Evolutionary conservation across 768 basidiomycete genomes (phyloP), one percentile per base, ranked within the genome.

Genomic region (Amanita pallidorosea): DNA sequence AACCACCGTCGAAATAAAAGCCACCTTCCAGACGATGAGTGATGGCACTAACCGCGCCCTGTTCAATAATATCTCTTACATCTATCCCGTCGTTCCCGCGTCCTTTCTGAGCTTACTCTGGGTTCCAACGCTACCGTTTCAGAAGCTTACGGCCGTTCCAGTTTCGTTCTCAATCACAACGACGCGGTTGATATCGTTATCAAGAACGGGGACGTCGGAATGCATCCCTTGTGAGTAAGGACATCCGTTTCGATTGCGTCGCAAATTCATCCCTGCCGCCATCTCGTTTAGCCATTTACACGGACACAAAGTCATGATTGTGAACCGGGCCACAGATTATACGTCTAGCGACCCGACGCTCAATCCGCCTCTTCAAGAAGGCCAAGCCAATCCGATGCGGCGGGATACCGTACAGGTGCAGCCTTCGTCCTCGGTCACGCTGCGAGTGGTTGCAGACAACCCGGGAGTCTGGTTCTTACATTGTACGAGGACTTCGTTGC

Each of bases 401-500:
- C 77, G 95, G 36, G 95, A 99, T 65, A 94, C 91, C 0, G 70
- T 95, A 13, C 76, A 81, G 51, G 79, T 96, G 46, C 85, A 87
- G 3, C 73, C 80, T 3, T 73, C 73, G 53, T 66, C 76, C 17
- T 81, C 81, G 3, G 85, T 76, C 9, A 87, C 86, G 0, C 67
- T 99, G 41, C 80, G 91, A 18, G 65, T 93, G 58, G 69, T 83
- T 43, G 89, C 90, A 1, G 88, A 98, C 63, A 98, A 98, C 66
- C 95, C 95, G 1, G 95, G 95, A 9, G 82, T 77, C 7, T 94
- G 90, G 87, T 65, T 91, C 55, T 77, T 91, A 63, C 88, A 89
- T 63, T 91, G 82, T 84, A 60, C 49, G 83, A 45, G 29, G 9
- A 29, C n/a, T n/a, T n/a, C n/a, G n/a, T n/a, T n/a, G n/a, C n/a